Evolutionary conservation across 176 grass and related monocot genomes (phyloP), one percentile per base, ranked within the genome.

Genomic region (Leersia perrieri): DNA sequence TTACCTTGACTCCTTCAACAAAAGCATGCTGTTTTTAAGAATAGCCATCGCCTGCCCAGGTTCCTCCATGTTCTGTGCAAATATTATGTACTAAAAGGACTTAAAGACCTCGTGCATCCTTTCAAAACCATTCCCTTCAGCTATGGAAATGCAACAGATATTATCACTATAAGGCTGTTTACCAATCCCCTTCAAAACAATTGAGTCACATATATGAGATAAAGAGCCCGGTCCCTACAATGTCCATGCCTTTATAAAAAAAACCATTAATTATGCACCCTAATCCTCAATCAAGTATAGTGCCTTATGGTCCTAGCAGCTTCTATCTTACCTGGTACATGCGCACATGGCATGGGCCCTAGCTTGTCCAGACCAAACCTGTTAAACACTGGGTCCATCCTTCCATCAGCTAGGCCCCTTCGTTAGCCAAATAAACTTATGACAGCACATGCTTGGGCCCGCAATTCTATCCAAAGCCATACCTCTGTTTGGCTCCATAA

Each of bases 261-360:
- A n/a, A 53, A 51, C 7, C 15, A 62, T 29, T 22, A 53, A 35
- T 51, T 63, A 53, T 27, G 3, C 23, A 74, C 60, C 49, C 5
- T 68, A 25, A 74, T 67, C 36, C 5, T 68, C 61, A 45, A 80
- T 75, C 49, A 73, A 57, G 57, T 33, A 76, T 80, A 81, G 26
- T 75, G 76, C 61, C 60, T 81, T 88, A 41, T 70, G 39, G 76
- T 44, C 38, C 82, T 85, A 58, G 42, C 65, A 77, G 44, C 36
- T 68, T 71, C 63, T 39, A 79, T 80, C 68, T 85, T 83, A 79
- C 83, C 58, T 83, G 82, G 79, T 83, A 55, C 83, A 85, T 41
- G 25, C 2, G 81, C 82, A 92, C 88, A 90, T 88, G 90, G 49
- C 35, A 84, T 74, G 75, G 79, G 75, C 51, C 85, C 60, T 29